A percentile compares a stretch with the other conserved stretches of the same genome.
phyloP scores from a whole-genome alignment of 1,284 basidiomycete species.

The Nidula niveotomentosa region DNA sequence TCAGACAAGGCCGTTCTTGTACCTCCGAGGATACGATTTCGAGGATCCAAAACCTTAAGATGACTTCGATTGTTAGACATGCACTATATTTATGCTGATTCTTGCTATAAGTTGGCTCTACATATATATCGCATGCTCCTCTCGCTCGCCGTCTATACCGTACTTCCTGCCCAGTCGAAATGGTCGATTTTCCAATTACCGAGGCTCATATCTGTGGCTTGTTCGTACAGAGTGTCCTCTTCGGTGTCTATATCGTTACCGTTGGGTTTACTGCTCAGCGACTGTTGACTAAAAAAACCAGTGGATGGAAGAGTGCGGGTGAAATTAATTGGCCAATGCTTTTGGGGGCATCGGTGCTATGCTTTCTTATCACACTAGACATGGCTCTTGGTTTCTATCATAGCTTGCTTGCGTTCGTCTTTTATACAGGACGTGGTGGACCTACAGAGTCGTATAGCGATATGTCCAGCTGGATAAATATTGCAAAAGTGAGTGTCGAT shows the following conservation, averaged over 20 bases:
- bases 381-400: constrained; percentile 19
- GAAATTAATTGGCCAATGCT: neutral
- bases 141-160: too few species aligned
- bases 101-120: too few species aligned
- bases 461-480: constrained; percentile 24
- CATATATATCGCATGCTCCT: too few species aligned
- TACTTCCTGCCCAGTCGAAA: neutral
- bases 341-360: neutral
- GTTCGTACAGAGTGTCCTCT: neutral
- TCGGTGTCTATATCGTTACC: neutral
- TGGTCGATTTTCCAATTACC: neutral
- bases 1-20: too few species aligned
- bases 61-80: too few species aligned
- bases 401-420: constrained; percentile 22
- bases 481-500: constrained; percentile 11
- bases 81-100: too few species aligned
- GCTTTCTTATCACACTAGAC: constrained; percentile 12
- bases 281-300: neutral
- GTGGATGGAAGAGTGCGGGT: neutral
- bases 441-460: constrained; percentile 16
- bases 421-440: constrained; percentile 18
- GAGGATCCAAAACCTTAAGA: too few species aligned
- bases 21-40: too few species aligned
- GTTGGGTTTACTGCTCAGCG: neutral
- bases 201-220: neutral